These are phyloP conservation scores for Ceratobasidium sp. DNA, from an alignment of 1,284 basidiomycete species.

Conservation along the genomic window DNA sequence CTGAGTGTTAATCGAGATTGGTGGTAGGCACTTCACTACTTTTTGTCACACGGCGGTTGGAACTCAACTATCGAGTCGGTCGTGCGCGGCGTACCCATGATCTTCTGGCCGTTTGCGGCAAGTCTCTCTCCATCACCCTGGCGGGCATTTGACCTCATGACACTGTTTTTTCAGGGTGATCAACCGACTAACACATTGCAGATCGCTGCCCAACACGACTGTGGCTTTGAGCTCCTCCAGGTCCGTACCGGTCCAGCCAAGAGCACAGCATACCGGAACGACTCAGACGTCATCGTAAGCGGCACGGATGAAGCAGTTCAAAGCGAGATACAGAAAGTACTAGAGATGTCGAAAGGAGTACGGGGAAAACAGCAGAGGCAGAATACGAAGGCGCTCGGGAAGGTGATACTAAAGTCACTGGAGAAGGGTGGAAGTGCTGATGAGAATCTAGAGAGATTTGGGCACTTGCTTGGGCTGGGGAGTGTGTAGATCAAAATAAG, in stretches of 20 bases:
- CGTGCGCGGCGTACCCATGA: conserved; percentile 25
- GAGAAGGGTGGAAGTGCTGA: conserved; percentile 24
- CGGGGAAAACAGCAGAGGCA: conserved; percentile 12
- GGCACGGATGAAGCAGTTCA: conserved; percentile 35
- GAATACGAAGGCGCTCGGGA: conserved; percentile 16
- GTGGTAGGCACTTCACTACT: not conserved
- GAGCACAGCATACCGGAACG: not conserved
- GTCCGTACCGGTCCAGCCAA: conserved; percentile 35
- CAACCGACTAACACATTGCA: conserved; percentile 4
- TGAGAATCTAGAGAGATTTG: not conserved
- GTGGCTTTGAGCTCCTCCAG: conserved; percentile 41
- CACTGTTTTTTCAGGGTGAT: not conserved
- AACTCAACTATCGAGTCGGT: conserved; percentile 11
- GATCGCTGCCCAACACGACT: not conserved
- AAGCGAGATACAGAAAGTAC: conserved; percentile 8
- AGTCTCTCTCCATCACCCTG: not conserved
- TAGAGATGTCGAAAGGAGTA: conserved; percentile 3
- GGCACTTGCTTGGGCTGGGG: not conserved
- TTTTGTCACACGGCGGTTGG: conserved; percentile 24
- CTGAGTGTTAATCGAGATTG: not conserved
- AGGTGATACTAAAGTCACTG: not conserved
- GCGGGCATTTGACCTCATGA: too few relatives aligned
- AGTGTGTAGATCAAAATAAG: too few relatives aligned
- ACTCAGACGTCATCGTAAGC: not conserved
- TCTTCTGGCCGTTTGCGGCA: conserved; percentile 24